phyloP scores from a whole-genome alignment of 495 filamentous ascomycete genomes.

The Penicillium chermesinum region DNA sequence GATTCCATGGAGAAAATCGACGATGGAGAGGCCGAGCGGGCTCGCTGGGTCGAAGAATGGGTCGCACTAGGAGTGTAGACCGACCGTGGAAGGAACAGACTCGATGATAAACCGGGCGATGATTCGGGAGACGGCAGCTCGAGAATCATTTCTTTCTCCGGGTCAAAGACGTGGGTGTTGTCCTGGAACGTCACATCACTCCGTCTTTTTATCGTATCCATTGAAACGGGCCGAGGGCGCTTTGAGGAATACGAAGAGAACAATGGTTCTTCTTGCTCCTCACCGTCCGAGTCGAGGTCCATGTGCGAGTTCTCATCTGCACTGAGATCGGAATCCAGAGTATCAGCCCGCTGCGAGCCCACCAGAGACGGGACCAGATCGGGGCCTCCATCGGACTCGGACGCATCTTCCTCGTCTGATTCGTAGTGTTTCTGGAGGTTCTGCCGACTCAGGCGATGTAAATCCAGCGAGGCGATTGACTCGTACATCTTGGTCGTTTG shows the following conservation, averaged over 20 bases:
- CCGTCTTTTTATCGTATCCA: conserved; percentile 40
- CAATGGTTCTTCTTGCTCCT: conserved; percentile 18
- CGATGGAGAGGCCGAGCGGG: conserved; percentile 28
- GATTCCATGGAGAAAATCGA: conserved; percentile 34
- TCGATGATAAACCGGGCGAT: conserved; percentile 28
- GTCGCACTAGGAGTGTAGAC: conserved; percentile 29
- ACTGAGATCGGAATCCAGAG: conserved; percentile 30
- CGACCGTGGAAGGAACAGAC: conserved; percentile 29
- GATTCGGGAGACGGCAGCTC: conserved; percentile 34
- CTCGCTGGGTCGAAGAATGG: conserved; percentile 7
- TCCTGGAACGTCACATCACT: conserved; percentile 32
- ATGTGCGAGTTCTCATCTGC: conserved; percentile 26
- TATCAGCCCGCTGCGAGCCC: conserved; percentile 22
- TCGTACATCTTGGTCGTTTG: conserved; percentile 28
- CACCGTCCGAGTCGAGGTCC: conserved; percentile 24
- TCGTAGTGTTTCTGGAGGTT: conserved; percentile 37
- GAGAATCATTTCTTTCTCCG: conserved; percentile 36
- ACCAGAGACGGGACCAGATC: conserved; percentile 33
- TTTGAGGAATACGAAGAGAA: conserved; percentile 21
- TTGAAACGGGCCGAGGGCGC: conserved; percentile 32
- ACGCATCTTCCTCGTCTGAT: conserved; percentile 43
- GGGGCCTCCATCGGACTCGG: conserved; percentile 36
- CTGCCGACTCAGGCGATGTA: conserved; percentile 36
- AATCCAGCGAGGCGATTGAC: conserved; percentile 20
- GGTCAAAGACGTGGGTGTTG: conserved; percentile 33